Evolutionary conservation across 495 filamentous ascomycete genomes (phyloP).

Genomic region (Rhypophila decipiens): DNA sequence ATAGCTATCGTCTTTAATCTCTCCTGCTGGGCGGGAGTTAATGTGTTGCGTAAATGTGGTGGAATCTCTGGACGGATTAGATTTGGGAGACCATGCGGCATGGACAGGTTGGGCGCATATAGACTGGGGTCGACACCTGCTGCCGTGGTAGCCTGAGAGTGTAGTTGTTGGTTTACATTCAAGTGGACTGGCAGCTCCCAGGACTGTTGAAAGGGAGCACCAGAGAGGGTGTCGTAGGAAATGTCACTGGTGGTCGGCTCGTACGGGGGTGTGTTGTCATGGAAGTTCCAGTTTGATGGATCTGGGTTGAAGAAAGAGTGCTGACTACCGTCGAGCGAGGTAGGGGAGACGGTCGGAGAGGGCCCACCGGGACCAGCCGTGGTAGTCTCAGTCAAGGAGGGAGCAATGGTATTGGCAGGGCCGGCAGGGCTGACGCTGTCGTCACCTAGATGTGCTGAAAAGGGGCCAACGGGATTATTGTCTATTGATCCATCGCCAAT

Average conservation of each 20-base stretch:
- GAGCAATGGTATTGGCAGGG: constrained; percentile 7
- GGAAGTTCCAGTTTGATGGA: constrained; percentile 33
- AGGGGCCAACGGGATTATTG: background rate
- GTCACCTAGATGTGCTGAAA: constrained; percentile 1
- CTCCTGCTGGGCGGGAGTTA: constrained; percentile 49
- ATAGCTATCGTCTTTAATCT: constrained; percentile 50
- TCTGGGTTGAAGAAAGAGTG: constrained; percentile 25
- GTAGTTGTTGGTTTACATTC: constrained; percentile 6
- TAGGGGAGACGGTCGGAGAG: constrained; percentile 20
- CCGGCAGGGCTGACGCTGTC: constrained; percentile 12
- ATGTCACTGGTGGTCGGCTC: constrained; percentile 21
- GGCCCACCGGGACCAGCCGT: constrained; percentile 14
- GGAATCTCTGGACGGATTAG: constrained; percentile 10
- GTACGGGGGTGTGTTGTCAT: constrained; percentile 41
- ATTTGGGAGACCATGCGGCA: no score
- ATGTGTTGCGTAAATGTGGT: constrained; percentile 23
- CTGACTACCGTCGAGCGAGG: constrained; percentile 25
- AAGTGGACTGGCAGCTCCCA: constrained; percentile 23
- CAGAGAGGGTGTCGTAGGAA: constrained; percentile 11
- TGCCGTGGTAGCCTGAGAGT: constrained; percentile 13
- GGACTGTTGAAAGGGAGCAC: constrained; percentile 9
- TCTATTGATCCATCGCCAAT: background rate
- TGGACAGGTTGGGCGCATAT: constrained; percentile 8
- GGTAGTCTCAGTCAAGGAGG: constrained; percentile 10
- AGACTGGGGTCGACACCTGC: constrained; percentile 9